These are phyloP conservation scores for Suillus cothurnatus DNA, from an alignment of 768 basidiomycete genomes.

Conservation along the genomic window DNA sequence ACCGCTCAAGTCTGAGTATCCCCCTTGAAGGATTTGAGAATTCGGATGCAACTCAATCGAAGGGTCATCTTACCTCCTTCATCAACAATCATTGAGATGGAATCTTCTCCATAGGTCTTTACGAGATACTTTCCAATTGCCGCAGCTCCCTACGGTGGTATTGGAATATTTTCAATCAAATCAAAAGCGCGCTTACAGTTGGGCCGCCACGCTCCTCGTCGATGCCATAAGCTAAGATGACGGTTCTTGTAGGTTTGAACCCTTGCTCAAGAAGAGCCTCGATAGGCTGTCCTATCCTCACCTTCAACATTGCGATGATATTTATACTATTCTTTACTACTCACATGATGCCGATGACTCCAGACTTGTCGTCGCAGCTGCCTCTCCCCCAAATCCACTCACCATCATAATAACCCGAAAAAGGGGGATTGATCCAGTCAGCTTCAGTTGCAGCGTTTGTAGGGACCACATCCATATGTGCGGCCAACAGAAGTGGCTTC, in stretches of 20 bases:
- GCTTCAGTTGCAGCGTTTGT: constrained; percentile 46
- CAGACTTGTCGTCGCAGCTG: constrained; percentile 45
- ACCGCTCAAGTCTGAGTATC: constrained; percentile 30
- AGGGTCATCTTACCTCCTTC: constrained; percentile 47
- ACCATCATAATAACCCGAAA: constrained; percentile 49
- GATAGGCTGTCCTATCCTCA: constrained; percentile 25
- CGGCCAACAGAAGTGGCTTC: constrained; percentile 57
- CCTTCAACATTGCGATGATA: neutral
- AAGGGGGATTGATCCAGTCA: constrained; percentile 52
- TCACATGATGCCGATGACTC: constrained; percentile 38
- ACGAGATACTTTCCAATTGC: constrained; percentile 43
- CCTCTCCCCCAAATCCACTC: constrained; percentile 52
- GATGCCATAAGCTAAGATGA: constrained; percentile 43
- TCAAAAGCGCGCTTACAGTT: constrained; percentile 31
- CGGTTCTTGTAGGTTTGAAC: constrained; percentile 31
- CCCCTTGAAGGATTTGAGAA: constrained; percentile 24
- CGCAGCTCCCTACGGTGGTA: constrained; percentile 40
- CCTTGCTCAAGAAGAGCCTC: constrained; percentile 31
- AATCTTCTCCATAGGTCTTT: constrained; percentile 48
- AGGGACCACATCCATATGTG: constrained; percentile 55
- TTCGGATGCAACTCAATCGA: neutral
- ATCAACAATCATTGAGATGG: constrained; percentile 57
- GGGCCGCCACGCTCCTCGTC: constrained; percentile 47
- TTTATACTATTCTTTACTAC: constrained; percentile 11
- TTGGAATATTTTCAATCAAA: neutral